Evolutionary conservation across 306 rosid genomes (phyloP).

Genomic region (Lathyrus sativus): DNA sequence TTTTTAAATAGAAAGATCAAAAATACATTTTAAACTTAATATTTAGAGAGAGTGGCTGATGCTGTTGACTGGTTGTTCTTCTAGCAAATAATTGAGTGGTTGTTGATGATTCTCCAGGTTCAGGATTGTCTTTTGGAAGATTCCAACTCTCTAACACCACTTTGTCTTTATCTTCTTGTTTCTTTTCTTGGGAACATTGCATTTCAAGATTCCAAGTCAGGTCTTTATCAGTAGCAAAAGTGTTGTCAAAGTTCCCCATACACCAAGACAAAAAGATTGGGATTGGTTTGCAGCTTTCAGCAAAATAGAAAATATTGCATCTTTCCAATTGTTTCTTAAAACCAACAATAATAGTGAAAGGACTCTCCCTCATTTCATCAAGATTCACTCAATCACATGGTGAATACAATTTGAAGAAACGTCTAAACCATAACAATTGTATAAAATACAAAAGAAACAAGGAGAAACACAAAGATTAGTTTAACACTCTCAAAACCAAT

Average conservation of each 20-base stretch:
- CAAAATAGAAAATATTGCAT: conserved; percentile 20
- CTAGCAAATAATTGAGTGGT: neutral
- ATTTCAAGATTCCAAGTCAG: conserved; percentile 44
- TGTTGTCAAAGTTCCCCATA: neutral
- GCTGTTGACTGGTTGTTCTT: neutral
- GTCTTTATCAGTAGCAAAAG: neutral
- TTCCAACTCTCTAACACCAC: conserved; percentile 39
- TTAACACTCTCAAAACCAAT: neutral
- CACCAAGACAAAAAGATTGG: conserved; percentile 9
- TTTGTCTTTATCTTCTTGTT: conserved; percentile 54
- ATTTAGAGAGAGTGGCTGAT: no score
- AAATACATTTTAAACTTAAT: no score
- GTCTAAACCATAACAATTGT: neutral
- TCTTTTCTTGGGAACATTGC: conserved; percentile 27
- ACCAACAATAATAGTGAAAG: no score
- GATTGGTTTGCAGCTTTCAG: conserved; percentile 15
- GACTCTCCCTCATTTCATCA: no score
- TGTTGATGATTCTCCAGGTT: neutral
- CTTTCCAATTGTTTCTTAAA: no score
- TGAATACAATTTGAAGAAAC: neutral
- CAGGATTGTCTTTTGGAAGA: conserved; percentile 42
- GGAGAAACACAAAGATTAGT: neutral
- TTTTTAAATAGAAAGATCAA: no score
- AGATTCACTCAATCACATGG: no score
- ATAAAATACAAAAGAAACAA: conserved; percentile 4